Base-by-base conservation (phyloP, 768 basidiomycete species). In the Tricholoma matsutake region DNA sequence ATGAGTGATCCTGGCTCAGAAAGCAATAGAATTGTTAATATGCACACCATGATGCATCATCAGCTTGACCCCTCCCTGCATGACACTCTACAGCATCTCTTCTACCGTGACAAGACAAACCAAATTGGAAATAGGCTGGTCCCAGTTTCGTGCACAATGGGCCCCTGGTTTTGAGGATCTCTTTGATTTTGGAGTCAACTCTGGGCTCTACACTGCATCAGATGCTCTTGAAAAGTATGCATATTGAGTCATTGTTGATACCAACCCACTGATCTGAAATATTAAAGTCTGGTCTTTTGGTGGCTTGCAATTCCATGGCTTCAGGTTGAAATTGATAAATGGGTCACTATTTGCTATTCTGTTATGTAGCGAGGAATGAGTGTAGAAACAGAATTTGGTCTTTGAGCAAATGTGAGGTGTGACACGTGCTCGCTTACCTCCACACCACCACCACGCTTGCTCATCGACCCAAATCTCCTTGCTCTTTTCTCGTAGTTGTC, bases 141-240 rank as follows among this genome's bases (percentile, higher is more conserved):
- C 22, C 22, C 22, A 25, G 22, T 25, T 25, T 25, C 76, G 72
- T 70, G 62, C 66, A 0, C 63, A 65, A 0, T 81, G 73, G 43
- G 67, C 73, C 0, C 77, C 73, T 0, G 77, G 77, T 0, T 79
- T 78, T 57, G 76, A 83, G 51, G 60, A 66, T 9, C 55, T 76
- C 0, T 63, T 82, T 0, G 69, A 80, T 0, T 0, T 63, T 0
- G 78, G 79, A 1, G 45, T 75, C 1, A 62, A 53, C 9, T 8
- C 25, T 25, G 73, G 71, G 0, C 69, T 60, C 63, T 79, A 77
- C 65, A 67, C 76, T 55, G 52, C 65, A 11, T 39, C 60, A 13
- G 22, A 25, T 25, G 22, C 22, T 25, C 22, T 25, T 25, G 22
- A 25, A 3, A 25, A 25, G 22, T 25, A 25, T 25, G 22, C 22